Conservation (phyloP, 179 eudicot species). For the Corrigiola litoralis region DNA sequence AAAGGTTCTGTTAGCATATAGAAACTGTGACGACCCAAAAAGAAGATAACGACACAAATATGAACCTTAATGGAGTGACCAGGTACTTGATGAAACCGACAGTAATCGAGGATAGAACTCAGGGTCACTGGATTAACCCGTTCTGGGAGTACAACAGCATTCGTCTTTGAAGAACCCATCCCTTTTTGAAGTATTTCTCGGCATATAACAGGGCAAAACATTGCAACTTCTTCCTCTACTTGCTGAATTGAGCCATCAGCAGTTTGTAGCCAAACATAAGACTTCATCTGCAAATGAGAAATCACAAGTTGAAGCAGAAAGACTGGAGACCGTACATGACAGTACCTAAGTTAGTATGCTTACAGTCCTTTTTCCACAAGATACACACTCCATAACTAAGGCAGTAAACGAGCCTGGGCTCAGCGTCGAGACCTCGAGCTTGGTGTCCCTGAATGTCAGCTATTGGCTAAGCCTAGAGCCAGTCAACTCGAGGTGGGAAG, state of each 20-base stretch:
- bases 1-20: no score
- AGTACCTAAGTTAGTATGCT: neutral
- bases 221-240: slow-evolving; percentile 88
- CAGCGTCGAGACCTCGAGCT: no score
- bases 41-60: neutral
- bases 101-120: slow-evolving; percentile 65
- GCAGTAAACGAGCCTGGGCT: no score
- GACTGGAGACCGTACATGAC: neutral
- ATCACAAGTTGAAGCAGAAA: neutral
- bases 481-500: no score
- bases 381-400: no score
- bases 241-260: slow-evolving; percentile 74
- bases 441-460: no score
- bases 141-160: slow-evolving; percentile 71
- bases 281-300: slow-evolving; percentile 44
- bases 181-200: slow-evolving; percentile 67
- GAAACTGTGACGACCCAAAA: neutral
- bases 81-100: slow-evolving; percentile 74
- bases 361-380: neutral
- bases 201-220: slow-evolving; percentile 74
- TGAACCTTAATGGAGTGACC: slow-evolving; percentile 72
- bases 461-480: no score
- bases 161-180: slow-evolving; percentile 65
- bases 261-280: slow-evolving; percentile 80
- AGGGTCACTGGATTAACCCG: slow-evolving; percentile 60